Evolutionary conservation across 2,329 filamentous ascomycete genomes (phyloP).

Genomic region (Pyrenochaeta sp.): DNA sequence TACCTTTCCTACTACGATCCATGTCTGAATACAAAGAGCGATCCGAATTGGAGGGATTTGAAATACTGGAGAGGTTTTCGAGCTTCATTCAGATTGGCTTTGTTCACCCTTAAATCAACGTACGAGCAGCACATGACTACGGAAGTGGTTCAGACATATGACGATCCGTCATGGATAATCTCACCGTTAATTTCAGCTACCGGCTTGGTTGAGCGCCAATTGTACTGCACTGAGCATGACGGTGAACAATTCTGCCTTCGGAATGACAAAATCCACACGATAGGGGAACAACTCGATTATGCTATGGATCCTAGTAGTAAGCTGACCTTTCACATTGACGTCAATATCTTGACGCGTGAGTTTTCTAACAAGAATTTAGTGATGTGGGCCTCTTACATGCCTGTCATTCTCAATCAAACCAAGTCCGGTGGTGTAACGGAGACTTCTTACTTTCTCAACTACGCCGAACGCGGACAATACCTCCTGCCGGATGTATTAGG

Average conservation of each 20-base stretch:
- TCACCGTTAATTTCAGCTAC: neutral
- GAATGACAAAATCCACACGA: neutral
- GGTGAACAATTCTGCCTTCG: neutral
- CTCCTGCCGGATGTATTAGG: neutral
- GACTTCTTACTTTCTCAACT: neutral
- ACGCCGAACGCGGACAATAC: neutral
- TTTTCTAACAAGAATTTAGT: neutral
- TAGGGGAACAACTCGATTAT: constrained; percentile 2
- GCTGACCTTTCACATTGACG: neutral
- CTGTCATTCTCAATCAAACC: neutral
- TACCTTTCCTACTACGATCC: constrained; percentile 3
- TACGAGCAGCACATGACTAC: constrained; percentile 1
- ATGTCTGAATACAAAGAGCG: neutral
- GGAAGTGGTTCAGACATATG: neutral
- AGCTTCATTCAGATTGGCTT: neutral
- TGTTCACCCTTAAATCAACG: neutral
- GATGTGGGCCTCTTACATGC: constrained; percentile 1
- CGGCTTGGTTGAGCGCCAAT: neutral
- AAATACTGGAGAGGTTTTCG: constrained; percentile 4
- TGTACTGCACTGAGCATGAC: neutral
- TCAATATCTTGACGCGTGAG: no score
- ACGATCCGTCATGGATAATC: neutral
- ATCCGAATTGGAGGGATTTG: constrained; percentile 1
- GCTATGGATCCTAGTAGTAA: neutral
- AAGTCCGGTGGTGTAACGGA: neutral